These are phyloP conservation scores for Linum tenue DNA, from an alignment of 345 rosid genomes.

Conservation along the genomic window DNA sequence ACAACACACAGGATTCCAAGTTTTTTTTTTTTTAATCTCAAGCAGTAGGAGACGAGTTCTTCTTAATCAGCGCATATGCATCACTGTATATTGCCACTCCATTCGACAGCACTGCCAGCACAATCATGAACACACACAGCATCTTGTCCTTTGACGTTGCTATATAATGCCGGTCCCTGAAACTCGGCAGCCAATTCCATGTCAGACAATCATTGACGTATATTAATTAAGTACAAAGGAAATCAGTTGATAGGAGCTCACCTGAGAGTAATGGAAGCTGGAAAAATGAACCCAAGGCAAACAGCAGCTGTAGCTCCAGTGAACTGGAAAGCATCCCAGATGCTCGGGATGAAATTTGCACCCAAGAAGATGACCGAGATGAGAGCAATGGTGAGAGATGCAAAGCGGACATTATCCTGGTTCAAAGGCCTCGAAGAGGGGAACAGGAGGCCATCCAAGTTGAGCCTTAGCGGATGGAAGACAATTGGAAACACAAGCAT, in stretches of 20 bases:
- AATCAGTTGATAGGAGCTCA: slow-evolving; percentile 16
- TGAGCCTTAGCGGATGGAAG: slow-evolving; percentile 71
- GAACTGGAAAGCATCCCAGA: slow-evolving; percentile 96
- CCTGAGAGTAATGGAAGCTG: slow-evolving; percentile 76
- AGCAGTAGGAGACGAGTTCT: slow-evolving; percentile 20
- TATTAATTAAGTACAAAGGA: no score
- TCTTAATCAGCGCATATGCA: slow-evolving; percentile 47
- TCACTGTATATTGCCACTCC: slow-evolving; percentile 72
- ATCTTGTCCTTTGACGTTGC: slow-evolving; percentile 69
- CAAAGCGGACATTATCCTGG: slow-evolving; percentile 56
- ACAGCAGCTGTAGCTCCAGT: slow-evolving; percentile 93
- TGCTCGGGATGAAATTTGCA: slow-evolving; percentile 86
- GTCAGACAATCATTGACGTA: not conserved
- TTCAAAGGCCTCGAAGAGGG: slow-evolving; percentile 54
- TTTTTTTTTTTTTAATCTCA: not conserved
- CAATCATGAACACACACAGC: slow-evolving; percentile 52
- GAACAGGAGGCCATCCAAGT: slow-evolving; percentile 77
- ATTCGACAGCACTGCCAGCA: slow-evolving; percentile 68
- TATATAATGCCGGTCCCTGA: slow-evolving; percentile 65
- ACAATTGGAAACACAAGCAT: slow-evolving; percentile 91
- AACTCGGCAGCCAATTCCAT: slow-evolving; percentile 1
- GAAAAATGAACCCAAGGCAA: slow-evolving; percentile 92
- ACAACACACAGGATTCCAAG: not conserved
- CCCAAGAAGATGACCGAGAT: slow-evolving; percentile 60
- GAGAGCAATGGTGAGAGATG: slow-evolving; percentile 47